Percentiles rank a stretch among this genome's conserved stretches.
phyloP scores from a whole-genome alignment of 305 asterid species.

The Fraxinus latifolia region DNA sequence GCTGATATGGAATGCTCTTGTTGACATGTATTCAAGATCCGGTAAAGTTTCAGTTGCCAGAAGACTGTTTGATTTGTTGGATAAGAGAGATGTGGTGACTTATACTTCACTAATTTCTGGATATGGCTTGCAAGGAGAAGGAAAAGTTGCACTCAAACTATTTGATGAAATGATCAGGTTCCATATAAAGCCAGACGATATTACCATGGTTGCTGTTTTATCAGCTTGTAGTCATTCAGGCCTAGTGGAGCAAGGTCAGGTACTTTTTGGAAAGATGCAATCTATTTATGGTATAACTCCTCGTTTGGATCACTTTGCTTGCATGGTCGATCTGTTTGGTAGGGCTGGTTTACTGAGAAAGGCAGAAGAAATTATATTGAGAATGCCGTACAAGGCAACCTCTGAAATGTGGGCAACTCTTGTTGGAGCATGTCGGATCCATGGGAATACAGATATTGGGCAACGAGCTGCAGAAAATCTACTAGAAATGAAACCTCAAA shows the following conservation, averaged over 20 bases:
- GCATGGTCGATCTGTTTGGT: constrained; percentile 82
- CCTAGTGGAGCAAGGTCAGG: constrained; percentile 59
- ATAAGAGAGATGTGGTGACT: constrained; percentile 63
- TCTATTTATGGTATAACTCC: constrained; percentile 49
- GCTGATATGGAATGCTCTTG: constrained; percentile 69
- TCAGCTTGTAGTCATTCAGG: constrained; percentile 95
- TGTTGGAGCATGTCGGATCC: constrained; percentile 69
- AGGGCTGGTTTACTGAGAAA: constrained; percentile 67
- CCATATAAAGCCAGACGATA: constrained; percentile 65
- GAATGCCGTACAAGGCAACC: constrained; percentile 67
- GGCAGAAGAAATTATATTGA: constrained; percentile 50
- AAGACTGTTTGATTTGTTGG: constrained; percentile 58
- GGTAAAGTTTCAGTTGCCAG: constrained; percentile 60
- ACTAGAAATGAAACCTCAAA: constrained; percentile 56
- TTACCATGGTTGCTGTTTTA: constrained; percentile 69
- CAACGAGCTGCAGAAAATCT: constrained; percentile 86
- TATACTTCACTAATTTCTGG: constrained; percentile 86
- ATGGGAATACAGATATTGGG: constrained; percentile 62
- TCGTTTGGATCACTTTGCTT: constrained; percentile 66
- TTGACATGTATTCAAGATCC: constrained; percentile 79
- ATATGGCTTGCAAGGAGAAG: constrained; percentile 73
- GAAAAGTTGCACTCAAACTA: constrained; percentile 51
- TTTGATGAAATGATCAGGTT: constrained; percentile 63
- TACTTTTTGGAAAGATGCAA: constrained; percentile 59
- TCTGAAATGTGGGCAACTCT: constrained; percentile 84